Evolutionary conservation across 1,284 basidiomycete species (phyloP), one percentile per base, ranked within the genome.

Genomic region (Cutaneotrichosporon spelunceum): DNA sequence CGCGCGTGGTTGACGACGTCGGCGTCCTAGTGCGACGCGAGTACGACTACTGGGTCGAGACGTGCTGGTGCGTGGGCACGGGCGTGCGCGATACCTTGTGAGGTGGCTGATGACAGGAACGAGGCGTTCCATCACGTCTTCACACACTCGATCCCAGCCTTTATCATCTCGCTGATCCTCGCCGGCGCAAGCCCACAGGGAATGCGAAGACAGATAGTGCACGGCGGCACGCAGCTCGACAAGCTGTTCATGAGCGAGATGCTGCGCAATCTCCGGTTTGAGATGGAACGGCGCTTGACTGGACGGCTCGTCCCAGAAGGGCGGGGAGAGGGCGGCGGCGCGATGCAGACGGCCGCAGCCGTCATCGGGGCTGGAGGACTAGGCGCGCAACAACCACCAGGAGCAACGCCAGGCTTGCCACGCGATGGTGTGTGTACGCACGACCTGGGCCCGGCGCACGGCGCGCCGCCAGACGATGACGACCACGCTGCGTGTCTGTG

Each of bases 71-170:
- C 67, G 78, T 68, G 13, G 27, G 26, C 48, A 26, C 26, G 27
- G 26, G 48, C 48, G 48, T 29, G 27, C 14, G 27, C 29, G 11
- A 47, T 6, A 19, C 39, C 23, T 4, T 8, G n/a, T 27, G 8
- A 13, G 24, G 27, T 26, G 23, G 56, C 59, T 55, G 29, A 55
- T 26, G 29, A 14, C 53, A 79, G 78, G 78, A 72, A 75, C 54
- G 78, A 79, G 65, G 75, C 78, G 24, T 79, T 79, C 59, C 78
- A 79, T 61, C 74, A 78, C 59, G 68, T 77, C 50, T 79, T 78
- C 58, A 79, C 76, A 11, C 68, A 70, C 21, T 72, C 74, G 3
- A 59, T 79, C 24, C 77, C 78, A 8, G 75, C 75, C 5, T 70
- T 79, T 23, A 65, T 79, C 55, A 78, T 79, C 58, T 68, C 75